Conservation (phyloP, 2,329 filamentous ascomycete genomes). For the Ceratocystis papillata region DNA sequence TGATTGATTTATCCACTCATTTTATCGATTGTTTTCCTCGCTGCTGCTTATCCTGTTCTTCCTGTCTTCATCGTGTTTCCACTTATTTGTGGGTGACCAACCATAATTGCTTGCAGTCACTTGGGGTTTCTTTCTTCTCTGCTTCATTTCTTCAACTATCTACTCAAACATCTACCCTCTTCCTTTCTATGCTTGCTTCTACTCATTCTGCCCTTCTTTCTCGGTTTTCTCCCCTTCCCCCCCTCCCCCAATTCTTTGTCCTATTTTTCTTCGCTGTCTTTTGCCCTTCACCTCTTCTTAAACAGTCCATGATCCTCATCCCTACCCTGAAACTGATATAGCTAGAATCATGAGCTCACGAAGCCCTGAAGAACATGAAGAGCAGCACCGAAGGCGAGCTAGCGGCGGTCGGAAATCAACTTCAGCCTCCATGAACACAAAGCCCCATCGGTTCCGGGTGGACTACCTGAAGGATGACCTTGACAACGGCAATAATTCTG, state of each 20-base stretch:
- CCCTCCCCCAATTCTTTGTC: background rate
- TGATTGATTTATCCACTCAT: background rate
- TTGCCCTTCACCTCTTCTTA: background rate
- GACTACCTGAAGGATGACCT: conserved; percentile 14
- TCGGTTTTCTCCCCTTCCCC: background rate
- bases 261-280: background rate
- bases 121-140: conserved; percentile 7
- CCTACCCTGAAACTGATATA: background rate
- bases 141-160: background rate
- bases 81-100: conserved; percentile 12
- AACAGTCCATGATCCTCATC: background rate
- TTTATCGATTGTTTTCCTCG: background rate
- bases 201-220: background rate
- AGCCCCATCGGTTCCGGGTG: background rate
- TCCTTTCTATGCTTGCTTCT: background rate
- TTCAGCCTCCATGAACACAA: conserved; percentile 4
- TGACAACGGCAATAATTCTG: conserved; percentile 8
- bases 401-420: conserved; percentile 13
- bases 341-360: conserved; percentile 17
- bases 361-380: conserved; percentile 16
- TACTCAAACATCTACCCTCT: background rate
- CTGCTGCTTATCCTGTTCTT: conserved; percentile 1
- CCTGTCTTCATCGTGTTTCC: conserved; percentile 10
- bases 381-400: conserved; percentile 9
- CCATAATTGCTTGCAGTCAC: conserved; percentile 2